Base-by-base conservation (phyloP, 2,329 filamentous ascomycete species). In the Alternaria sp. region DNA sequence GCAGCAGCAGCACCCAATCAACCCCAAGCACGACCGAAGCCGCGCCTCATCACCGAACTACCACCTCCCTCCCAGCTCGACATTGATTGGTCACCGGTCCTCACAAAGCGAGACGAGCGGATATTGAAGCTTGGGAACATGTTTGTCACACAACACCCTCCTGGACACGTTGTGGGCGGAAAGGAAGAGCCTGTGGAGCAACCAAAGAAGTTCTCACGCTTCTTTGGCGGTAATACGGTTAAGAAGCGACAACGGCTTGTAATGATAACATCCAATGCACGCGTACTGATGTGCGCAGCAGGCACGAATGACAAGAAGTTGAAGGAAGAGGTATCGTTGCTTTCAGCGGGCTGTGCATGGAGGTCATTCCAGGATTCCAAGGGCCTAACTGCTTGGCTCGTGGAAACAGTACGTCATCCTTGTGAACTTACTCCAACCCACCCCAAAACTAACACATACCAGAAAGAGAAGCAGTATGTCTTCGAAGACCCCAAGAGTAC, bases 301-400 rank as follows among this genome's bases (percentile, higher is more conserved):
- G 93, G 94, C 6, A 95, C 94, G 0, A 95, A 97, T 64, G 94
- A 98, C 74, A 99, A 99, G 80, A 93, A 95, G 77, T 86, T 92
- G 23, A 99, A 99, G 76, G 86, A 92, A 70, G 95, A 99, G 68
- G 87, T 99, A 34, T 92, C 91, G n/a, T 83, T 99, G 26, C 81
- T 96, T 21, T 84, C 85, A 2, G 82, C 89, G 2, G 93, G 92
- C 52, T 92, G 88, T 67, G 82, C 86, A 26, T 98, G 92, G 88
- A 90, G 86, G 74, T 92, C 85, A 51, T 91, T 91, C 67, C 85
- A 89, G 44, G 95, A 97, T 77, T 83, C 87, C n/a, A 97, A 96
- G 78, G 93, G 93, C 26, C 85, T 94, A 79, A 89, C 88, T 28
- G 88, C 91, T 58, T 98, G 93, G 92, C 90, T 90, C 78, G 89